A percentile compares a stretch with the other conserved stretches of the same genome.
phyloP scores from a whole-genome alignment of 2,329 filamentous ascomycete genomes.

The Neonectria faginata region DNA sequence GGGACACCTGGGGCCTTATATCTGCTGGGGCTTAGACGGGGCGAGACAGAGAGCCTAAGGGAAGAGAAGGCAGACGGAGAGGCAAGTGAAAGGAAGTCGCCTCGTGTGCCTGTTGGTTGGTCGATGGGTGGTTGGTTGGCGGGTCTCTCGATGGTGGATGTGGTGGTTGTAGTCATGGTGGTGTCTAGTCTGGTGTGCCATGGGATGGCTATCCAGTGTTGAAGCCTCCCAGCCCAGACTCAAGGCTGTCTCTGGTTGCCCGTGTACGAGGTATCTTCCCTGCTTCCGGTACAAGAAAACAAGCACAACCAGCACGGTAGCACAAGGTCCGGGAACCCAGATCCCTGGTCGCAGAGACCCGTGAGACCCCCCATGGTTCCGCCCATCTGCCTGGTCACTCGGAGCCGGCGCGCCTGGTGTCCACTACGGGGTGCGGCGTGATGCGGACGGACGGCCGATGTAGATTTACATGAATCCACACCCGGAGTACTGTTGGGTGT shows the following conservation, averaged over 20 bases:
- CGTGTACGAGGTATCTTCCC: not conserved
- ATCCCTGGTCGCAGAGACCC: conserved; percentile 25
- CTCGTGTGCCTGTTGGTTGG: conserved; percentile 37
- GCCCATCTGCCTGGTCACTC: conserved; percentile 21
- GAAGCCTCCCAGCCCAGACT: conserved; percentile 17
- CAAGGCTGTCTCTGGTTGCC: conserved; percentile 2
- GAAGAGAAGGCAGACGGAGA: conserved; percentile 31
- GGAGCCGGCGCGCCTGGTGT: conserved; percentile 13
- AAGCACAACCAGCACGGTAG: conserved; percentile 2
- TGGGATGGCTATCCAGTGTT: not conserved
- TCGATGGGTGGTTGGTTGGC: conserved; percentile 27
- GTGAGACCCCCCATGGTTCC: conserved; percentile 23
- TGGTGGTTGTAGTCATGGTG: conserved; percentile 36
- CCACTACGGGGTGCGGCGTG: conserved; percentile 17
- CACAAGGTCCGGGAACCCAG: conserved; percentile 20
- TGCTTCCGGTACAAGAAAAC: conserved; percentile 5
- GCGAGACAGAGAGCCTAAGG: conserved; percentile 18
- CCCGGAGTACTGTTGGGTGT: not conserved
- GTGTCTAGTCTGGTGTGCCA: conserved; percentile 14
- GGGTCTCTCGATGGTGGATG: conserved; percentile 39
- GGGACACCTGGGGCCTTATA: conserved; percentile 22
- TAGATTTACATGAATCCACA: conserved; percentile 22
- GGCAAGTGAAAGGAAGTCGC: conserved; percentile 14
- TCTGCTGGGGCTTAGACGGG: conserved; percentile 12
- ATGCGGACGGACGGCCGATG: conserved; percentile 8